Evolutionary conservation across 2,329 filamentous ascomycete species (phyloP).

Genomic region (Epichloe gansuensis): DNA sequence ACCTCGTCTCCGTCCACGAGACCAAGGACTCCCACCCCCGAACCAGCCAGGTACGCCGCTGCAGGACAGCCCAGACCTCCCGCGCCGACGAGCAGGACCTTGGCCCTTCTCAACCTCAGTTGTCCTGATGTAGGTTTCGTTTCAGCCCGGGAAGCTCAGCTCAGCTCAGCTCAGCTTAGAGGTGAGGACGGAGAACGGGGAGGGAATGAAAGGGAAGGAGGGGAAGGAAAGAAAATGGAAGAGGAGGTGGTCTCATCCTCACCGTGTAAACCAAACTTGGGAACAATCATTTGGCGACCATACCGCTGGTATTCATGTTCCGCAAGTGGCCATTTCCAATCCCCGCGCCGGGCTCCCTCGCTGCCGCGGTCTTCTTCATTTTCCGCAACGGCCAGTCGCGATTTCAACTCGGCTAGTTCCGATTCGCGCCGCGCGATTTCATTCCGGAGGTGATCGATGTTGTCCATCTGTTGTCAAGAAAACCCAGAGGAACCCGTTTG

Average conservation of each 20-base stretch:
- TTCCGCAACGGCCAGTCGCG: conserved; percentile 31
- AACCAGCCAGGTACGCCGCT: conserved; percentile 80
- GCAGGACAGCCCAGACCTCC: conserved; percentile 89
- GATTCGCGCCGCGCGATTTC: conserved; percentile 36
- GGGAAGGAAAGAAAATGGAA: neutral
- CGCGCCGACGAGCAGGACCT: conserved; percentile 70
- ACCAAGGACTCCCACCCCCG: conserved; percentile 72
- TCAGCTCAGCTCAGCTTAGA: neutral
- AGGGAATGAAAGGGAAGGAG: neutral
- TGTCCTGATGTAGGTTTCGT: conserved; percentile 45
- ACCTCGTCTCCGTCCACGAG: conserved; percentile 81
- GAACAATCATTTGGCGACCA: conserved; percentile 80
- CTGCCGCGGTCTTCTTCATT: conserved; percentile 7
- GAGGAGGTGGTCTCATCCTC: conserved; percentile 5
- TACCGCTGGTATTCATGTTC: conserved; percentile 73
- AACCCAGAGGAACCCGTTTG: neutral
- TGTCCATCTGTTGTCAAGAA: conserved; percentile 20
- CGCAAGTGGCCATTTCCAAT: conserved; percentile 53
- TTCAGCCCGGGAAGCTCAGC: neutral
- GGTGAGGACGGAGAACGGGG: neutral
- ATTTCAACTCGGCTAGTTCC: conserved; percentile 32
- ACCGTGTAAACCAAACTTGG: conserved; percentile 67
- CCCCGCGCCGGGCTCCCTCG: conserved; percentile 5
- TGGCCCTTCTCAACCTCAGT: conserved; percentile 53
- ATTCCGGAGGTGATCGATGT: conserved; percentile 27